A percentile compares a stretch with the other conserved stretches of the same genome.
Evolutionary conservation across 768 basidiomycete genomes (phyloP).

Genomic region (Tulasnella sp.): DNA sequence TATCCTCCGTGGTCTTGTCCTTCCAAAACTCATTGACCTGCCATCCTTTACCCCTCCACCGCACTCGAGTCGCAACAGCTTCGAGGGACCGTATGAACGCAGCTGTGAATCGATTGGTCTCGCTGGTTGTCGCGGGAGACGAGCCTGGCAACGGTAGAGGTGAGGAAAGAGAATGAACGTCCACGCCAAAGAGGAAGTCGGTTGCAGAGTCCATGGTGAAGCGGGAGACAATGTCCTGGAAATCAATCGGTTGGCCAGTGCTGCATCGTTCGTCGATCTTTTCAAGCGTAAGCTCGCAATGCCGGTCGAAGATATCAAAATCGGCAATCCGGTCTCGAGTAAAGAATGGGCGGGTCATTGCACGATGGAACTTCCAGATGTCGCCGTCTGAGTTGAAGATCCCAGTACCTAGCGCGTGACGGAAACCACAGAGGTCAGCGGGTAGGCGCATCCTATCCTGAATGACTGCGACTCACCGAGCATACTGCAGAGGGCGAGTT

Average conservation of each 20-base stretch:
- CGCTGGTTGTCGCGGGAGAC: background rate
- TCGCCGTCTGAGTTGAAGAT: constrained; percentile 47
- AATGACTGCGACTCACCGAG: background rate
- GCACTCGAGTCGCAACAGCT: background rate
- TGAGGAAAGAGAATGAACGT: constrained; percentile 37
- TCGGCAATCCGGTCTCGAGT: constrained; percentile 51
- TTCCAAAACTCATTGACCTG: constrained; percentile 38
- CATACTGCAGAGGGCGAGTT: background rate
- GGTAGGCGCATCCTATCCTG: background rate
- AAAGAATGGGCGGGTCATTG: constrained; percentile 67
- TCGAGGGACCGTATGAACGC: background rate
- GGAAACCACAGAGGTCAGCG: background rate
- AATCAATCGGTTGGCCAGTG: constrained; percentile 47
- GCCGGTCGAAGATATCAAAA: constrained; percentile 54
- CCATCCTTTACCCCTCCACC: constrained; percentile 33
- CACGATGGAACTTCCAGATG: constrained; percentile 67
- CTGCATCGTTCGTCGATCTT: constrained; percentile 38
- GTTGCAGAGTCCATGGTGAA: constrained; percentile 62
- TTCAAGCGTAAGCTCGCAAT: constrained; percentile 41
- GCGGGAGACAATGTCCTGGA: constrained; percentile 52
- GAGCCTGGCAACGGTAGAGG: constrained; percentile 27
- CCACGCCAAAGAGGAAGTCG: constrained; percentile 56
- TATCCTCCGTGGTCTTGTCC: constrained; percentile 39
- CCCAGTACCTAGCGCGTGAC: constrained; percentile 42
- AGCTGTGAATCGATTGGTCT: background rate